These are phyloP conservation scores for Sporobolomyces roseus DNA, from an alignment of 768 basidiomycete species.

Conservation along the genomic window DNA sequence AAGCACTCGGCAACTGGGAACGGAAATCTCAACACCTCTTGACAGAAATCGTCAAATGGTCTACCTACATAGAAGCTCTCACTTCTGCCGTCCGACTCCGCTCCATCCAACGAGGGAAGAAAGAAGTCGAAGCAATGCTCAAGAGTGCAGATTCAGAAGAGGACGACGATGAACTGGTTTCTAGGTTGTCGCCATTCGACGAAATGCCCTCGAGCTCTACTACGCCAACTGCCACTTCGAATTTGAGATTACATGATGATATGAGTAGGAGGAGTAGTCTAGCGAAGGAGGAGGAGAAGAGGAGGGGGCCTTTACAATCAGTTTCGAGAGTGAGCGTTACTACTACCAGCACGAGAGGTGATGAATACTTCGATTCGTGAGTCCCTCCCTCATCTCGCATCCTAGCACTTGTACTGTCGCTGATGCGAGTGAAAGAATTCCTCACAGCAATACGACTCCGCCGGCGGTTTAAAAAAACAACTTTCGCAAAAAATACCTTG, in stretches of 20 bases:
- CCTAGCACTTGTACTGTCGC: background rate
- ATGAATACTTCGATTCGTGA: conserved; percentile 27
- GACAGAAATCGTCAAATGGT: conserved; percentile 91
- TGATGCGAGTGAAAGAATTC: background rate
- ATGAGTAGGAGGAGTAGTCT: background rate
- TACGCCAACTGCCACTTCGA: background rate
- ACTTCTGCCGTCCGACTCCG: conserved; percentile 76
- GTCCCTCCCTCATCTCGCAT: background rate
- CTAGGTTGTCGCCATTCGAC: conserved; percentile 15
- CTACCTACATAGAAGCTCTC: conserved; percentile 87
- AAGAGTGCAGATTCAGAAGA: conserved; percentile 29
- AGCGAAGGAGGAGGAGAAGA: background rate
- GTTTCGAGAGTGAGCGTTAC: background rate
- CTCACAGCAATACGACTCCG: background rate
- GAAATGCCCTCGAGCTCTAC: background rate
- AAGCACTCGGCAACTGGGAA: conserved; percentile 82
- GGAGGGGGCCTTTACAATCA: background rate
- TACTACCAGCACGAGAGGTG: background rate
- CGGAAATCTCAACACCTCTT: conserved; percentile 82
- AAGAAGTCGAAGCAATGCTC: conserved; percentile 64
- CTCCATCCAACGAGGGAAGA: conserved; percentile 85
- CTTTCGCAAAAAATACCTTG: background rate
- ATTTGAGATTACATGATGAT: background rate
- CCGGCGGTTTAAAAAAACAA: background rate
- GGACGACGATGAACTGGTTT: conserved; percentile 11